Base-by-base conservation (phyloP, 768 basidiomycete species). In the Hypholoma fasciculare region DNA sequence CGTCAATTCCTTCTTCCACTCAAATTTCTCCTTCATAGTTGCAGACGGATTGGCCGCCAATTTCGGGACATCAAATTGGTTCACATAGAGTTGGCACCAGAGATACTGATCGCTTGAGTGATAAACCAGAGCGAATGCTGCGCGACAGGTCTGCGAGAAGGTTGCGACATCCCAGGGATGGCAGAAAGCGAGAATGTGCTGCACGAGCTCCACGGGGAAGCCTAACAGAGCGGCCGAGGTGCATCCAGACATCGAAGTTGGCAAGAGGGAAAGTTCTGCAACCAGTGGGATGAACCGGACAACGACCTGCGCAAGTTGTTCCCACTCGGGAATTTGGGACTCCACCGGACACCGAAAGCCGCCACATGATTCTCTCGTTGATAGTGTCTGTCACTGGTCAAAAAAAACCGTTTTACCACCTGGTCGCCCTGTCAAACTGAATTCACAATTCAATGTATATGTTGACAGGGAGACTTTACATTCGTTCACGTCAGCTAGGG, bases 11-110 rank as follows among this genome's bases (percentile, higher is more conserved):
- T 60, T 60, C 64, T 69, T 72, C 72, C 75, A 76, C 56, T 75
- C 56, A 53, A 65, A 57, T 43, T 49, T 44, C 23, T 53, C 55
- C 53, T 42, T 55, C 47, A 40, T 58, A 54, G 38, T 42, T n/a
- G 42, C 37, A 48, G 51, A 34, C 54, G 48, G 60, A 50, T 63
- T 61, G 49, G 49, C 40, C n/a, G 72, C 65, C 42, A 67, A 56
- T 14, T 82, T 75, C n/a, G 87, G 87, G 64, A 88, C 82, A 66
- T 92, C 90, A 68, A 89, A 90, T 6, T 72, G 67, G 20, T 71
- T 56, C 39, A 88, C 79, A 70, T 87, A 90, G 52, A 90, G 74
- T 52, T 81, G 74, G 53, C 85, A 83, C 89, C 89, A 92, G 40
- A 92, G 78, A 65, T 83, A 82, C 48, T 81, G 79, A 71, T 88